Evolutionary conservation across 1,284 basidiomycete genomes (phyloP).

Genomic region (Trichosporon coremiiforme): DNA sequence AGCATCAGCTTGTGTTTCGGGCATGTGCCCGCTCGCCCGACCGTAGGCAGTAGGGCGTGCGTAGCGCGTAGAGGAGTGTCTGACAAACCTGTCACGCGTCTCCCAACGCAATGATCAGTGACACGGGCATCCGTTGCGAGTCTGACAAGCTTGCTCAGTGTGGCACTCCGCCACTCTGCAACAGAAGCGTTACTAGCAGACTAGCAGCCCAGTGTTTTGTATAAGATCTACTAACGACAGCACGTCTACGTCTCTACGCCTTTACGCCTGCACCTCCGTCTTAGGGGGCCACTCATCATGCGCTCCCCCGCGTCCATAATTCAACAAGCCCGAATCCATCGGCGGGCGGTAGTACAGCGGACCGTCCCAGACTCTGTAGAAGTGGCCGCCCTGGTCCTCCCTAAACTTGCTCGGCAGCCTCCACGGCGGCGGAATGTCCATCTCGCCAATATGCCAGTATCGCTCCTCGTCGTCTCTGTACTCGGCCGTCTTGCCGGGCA

Average conservation of each 20-base stretch:
- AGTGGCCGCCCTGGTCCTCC: conserved; percentile 40
- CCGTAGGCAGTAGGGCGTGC: too few species aligned
- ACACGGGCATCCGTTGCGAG: too few species aligned
- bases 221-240: background rate
- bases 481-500: conserved; percentile 61
- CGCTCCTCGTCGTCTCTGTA: conserved; percentile 66
- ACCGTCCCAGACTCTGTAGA: conserved; percentile 45
- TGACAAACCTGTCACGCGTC: too few species aligned
- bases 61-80: too few species aligned
- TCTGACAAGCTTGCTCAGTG: too few species aligned
- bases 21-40: too few species aligned
- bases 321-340: conserved; percentile 36
- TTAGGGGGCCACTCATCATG: background rate
- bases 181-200: too few species aligned
- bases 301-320: conserved; percentile 32
- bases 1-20: too few species aligned
- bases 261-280: background rate
- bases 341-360: conserved; percentile 56
- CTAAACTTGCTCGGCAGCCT: conserved; percentile 51
- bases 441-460: conserved; percentile 69
- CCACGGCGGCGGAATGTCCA: conserved; percentile 63
- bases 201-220: too few species aligned
- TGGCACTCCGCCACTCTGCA: too few species aligned
- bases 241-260: too few species aligned
- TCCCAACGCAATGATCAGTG: too few species aligned